Base-by-base conservation (phyloP, 352 stramenopile genomes). In the Pythium pyrilobum region DNA sequence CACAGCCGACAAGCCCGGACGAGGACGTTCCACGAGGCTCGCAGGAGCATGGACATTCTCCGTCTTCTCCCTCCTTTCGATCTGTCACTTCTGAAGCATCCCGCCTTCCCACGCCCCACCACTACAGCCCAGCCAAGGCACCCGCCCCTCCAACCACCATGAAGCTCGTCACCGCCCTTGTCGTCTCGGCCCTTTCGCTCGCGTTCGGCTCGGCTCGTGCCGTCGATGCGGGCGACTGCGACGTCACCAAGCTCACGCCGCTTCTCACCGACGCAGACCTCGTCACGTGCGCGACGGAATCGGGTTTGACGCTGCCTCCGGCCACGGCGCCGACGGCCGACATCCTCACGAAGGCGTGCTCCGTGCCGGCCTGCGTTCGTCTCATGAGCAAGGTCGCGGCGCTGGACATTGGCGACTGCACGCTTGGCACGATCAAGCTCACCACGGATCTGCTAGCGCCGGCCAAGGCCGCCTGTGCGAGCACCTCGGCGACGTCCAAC, bases 331-430 rank as follows among this genome's bases (percentile, higher is more conserved):
- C 42, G n/a, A 44, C 36, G 2, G 42, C 27, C n/a, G 42, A 44
- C 11, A 4, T 49, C 4, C 25, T 57, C 18, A 34, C 18, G 42
- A 48, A 33, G 9, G 37, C 28, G 20, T 55, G 25, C 15, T 10
- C 16, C 3, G 24, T 45, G 0, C 28, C 32, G 3, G 29, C 18
- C 12, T 62, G 54, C 44, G 21, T 18, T 3, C 24, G n/a, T 16
- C 54, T 55, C 8, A 29, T 50, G 18, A 20, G 21, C 18, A 62
- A 42, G 45, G 29, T 55, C 27, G 31, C 58, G 46, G 52, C 25
- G 1, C 53, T 70, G 5, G 51, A 50, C 4, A 54, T 74, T 4
- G 66, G 66, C 20, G 62, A 74, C 54, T 71, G 66, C n/a, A 24
- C 6, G 18, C 33, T 67, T 7, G 52, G 52, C 20, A 36, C 56